These are phyloP conservation scores for Gamarada debralockiae DNA, from an alignment of 495 filamentous ascomycete genomes.

Conservation along the genomic window DNA sequence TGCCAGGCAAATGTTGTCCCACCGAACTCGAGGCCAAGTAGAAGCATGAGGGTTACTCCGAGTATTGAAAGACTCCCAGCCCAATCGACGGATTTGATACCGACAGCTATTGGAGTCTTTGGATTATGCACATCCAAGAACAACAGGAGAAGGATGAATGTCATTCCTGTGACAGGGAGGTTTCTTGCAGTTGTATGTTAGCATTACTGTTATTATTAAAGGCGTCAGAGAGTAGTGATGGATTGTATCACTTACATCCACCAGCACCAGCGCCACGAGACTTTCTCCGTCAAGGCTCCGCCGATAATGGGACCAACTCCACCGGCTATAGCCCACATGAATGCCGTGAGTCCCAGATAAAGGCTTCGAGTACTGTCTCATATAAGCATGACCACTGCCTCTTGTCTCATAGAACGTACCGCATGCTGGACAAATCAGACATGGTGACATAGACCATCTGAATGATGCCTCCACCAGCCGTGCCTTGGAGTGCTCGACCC, in stretches of 20 bases:
- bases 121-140: conserved; percentile 59
- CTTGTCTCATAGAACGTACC: conserved; percentile 11
- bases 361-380: conserved; percentile 9
- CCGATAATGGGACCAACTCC: conserved; percentile 67
- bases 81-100: conserved; percentile 44
- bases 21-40: conserved; percentile 68
- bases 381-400: neutral
- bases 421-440: conserved; percentile 52
- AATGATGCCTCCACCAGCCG: conserved; percentile 73
- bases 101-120: conserved; percentile 45
- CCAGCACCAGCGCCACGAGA: conserved; percentile 31
- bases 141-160: conserved; percentile 51
- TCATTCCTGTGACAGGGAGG: conserved; percentile 50
- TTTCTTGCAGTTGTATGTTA: conserved; percentile 58
- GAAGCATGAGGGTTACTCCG: conserved; percentile 65
- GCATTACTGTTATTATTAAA: neutral
- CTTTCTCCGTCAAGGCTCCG: conserved; percentile 58
- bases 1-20: conserved; percentile 53
- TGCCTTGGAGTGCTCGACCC: conserved; percentile 69
- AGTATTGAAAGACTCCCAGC: conserved; percentile 54
- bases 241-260: conserved; percentile 14
- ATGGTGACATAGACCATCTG: conserved; percentile 72
- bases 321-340: conserved; percentile 64
- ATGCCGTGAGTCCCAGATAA: conserved; percentile 39
- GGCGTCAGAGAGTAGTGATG: neutral